These are phyloP conservation scores for Lumnitzera littorea DNA, from an alignment of 345 rosid species.

Conservation along the genomic window DNA sequence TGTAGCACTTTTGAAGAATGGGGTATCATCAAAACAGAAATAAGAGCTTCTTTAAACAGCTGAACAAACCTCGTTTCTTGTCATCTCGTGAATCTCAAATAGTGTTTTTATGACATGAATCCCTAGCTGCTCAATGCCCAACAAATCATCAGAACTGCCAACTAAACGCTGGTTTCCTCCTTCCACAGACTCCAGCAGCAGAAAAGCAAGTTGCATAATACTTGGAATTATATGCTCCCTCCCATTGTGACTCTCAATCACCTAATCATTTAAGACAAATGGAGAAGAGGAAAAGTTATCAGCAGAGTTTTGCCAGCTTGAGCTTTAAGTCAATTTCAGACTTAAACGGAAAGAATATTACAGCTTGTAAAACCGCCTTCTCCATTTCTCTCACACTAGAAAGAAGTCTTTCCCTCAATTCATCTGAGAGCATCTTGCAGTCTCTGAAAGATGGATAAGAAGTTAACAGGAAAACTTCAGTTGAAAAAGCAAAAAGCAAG, in stretches of 20 bases:
- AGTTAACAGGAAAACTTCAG: slow-evolving; percentile 3
- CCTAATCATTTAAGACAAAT: slow-evolving; percentile 22
- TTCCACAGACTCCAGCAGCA: slow-evolving; percentile 58
- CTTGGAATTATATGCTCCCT: slow-evolving; percentile 79
- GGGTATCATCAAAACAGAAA: neutral
- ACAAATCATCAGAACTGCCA: slow-evolving; percentile 31
- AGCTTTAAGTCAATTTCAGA: too few species aligned
- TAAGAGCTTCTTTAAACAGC: neutral
- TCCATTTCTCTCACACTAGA: slow-evolving; percentile 43
- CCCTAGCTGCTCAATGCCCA: slow-evolving; percentile 64
- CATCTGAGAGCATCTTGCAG: slow-evolving; percentile 65
- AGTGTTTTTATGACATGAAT: slow-evolving; percentile 59
- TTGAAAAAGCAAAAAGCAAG: neutral
- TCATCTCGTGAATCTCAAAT: slow-evolving; percentile 77
- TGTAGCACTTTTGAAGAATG: neutral
- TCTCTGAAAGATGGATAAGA: slow-evolving; percentile 34
- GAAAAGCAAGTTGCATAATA: slow-evolving; percentile 60
- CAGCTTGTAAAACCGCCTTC: slow-evolving; percentile 67
- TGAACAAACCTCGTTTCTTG: slow-evolving; percentile 67
- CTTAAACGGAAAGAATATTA: slow-evolving; percentile 19
- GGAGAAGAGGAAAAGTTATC: neutral
- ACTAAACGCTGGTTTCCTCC: slow-evolving; percentile 26
- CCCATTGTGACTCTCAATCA: slow-evolving; percentile 62
- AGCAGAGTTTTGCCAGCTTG: neutral
- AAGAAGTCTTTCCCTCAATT: slow-evolving; percentile 44